Evolutionary conservation across 371 early-diverging fungal species (phyloP), one percentile per base, ranked within the genome.

Genomic region (Lichtheimia ramosa): DNA sequence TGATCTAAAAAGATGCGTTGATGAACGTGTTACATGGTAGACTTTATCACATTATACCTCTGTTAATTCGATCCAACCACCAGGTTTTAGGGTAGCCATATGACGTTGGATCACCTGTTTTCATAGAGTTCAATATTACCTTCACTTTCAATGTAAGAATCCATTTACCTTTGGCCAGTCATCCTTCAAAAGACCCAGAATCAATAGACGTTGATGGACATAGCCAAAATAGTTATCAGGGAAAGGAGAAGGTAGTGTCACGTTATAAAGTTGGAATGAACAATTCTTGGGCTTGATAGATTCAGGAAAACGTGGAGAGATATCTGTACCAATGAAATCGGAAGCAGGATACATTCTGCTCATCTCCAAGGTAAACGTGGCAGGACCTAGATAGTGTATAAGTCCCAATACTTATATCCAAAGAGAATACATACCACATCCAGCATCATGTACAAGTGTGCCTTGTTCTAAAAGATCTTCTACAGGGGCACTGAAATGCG

Each of bases 361-460:
- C 58, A 83, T 81, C 39, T 81, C 83, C 75, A 75, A 75, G 28
- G 81, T 74, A 83, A 83, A 84, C 3, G 77, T 58, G 2, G 81
- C 85, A 18, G 72, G 65, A 5, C 56, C 56, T 55, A 14, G 3
- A 40, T 15, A 41, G 5, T 24, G 18, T 18, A 25, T 10, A 54
- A 3, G 8, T 12, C 10, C 15, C 16, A 54, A 10, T n/a, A 42
- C n/a, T 23, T 16, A 21, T 21, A 21, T 16, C 3, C 8, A 25
- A 41, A 42, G 25, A 12, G 42, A 13, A 42, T 54, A 25, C 24
- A 21, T 13, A 55, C 56, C 56, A 25, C 56, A 55, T 42, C 43
- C 56, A 40, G 56, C 18, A 43, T 55, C 56, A 16, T 40, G 56
- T 2, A 55, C 56, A 0, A 14, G 20, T 16, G 40, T 55, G 39